These are phyloP conservation scores for Aspergillus nomiae DNA, from an alignment of 2,329 filamentous ascomycete species.

Conservation along the genomic window DNA sequence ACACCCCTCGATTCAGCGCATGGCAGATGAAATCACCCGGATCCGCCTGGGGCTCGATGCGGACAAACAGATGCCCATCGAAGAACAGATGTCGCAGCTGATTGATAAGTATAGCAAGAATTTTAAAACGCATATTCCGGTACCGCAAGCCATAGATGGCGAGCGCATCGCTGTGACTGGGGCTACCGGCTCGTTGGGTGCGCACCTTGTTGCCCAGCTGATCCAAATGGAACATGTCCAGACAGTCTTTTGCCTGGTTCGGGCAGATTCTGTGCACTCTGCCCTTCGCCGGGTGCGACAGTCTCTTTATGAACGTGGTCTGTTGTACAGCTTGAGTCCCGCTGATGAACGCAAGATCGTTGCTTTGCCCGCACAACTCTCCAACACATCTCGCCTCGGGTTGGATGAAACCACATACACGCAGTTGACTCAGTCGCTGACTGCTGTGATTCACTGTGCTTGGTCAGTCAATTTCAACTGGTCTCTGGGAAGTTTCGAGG, in stretches of 20 bases:
- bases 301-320: constrained; percentile 38
- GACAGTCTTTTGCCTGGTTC: constrained; percentile 59
- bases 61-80: constrained; percentile 27
- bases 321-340: constrained; percentile 13
- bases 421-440: constrained; percentile 44
- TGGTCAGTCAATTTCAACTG: constrained; percentile 68
- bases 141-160: constrained; percentile 15
- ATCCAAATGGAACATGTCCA: constrained; percentile 33
- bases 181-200: constrained; percentile 65
- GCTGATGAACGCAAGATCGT: constrained; percentile 41
- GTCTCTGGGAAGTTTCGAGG: constrained; percentile 57
- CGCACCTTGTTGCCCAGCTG: constrained; percentile 57
- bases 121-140: constrained; percentile 31
- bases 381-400: constrained; percentile 49
- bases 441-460: constrained; percentile 64
- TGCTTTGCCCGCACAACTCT: constrained; percentile 52
- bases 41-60: constrained; percentile 11
- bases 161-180: constrained; percentile 56
- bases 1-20: constrained; percentile 21
- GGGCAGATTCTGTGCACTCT: constrained; percentile 46
- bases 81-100: constrained; percentile 48
- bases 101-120: constrained; percentile 47
- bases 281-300: constrained; percentile 49
- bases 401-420: constrained; percentile 46
- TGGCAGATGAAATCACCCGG: constrained; percentile 20